Evolutionary conservation across 768 basidiomycete species (phyloP).

Genomic region (Termitomyces sp.): DNA sequence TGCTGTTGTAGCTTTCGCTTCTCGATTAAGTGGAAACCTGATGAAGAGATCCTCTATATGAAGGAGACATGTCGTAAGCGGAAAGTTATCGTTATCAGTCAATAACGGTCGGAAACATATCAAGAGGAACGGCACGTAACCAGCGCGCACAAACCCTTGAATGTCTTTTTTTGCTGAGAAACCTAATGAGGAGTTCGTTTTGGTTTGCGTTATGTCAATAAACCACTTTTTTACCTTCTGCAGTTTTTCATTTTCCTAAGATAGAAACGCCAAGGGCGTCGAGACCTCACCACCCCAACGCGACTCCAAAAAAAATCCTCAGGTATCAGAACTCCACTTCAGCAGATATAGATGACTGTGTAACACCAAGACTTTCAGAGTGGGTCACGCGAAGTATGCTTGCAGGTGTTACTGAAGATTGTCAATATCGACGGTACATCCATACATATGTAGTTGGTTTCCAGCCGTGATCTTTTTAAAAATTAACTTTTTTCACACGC

Average conservation of each 20-base stretch:
- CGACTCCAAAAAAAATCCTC: no score
- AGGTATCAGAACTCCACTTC: conserved; percentile 16
- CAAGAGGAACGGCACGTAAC: not conserved
- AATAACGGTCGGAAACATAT: not conserved
- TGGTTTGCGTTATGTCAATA: not conserved
- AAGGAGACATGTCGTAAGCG: not conserved
- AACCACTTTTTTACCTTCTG: conserved; percentile 13
- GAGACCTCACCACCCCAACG: no score
- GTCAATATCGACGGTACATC: no score
- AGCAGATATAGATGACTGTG: not conserved
- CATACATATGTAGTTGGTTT: no score
- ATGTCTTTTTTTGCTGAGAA: not conserved
- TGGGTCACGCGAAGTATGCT: not conserved
- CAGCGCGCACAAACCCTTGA: not conserved
- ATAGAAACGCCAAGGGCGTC: no score
- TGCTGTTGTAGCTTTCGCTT: not conserved
- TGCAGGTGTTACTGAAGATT: not conserved
- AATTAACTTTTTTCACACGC: no score
- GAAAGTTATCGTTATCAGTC: not conserved
- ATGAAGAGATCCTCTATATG: conserved; percentile 8
- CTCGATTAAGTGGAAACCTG: conserved; percentile 9
- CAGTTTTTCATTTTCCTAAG: no score
- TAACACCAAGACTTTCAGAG: not conserved
- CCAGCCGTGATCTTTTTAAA: no score
- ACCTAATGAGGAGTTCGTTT: not conserved